Evolutionary conservation across 345 rosid species (phyloP), one percentile per base, ranked within the genome.

Genomic region (Cardiospermum halicacabum): DNA sequence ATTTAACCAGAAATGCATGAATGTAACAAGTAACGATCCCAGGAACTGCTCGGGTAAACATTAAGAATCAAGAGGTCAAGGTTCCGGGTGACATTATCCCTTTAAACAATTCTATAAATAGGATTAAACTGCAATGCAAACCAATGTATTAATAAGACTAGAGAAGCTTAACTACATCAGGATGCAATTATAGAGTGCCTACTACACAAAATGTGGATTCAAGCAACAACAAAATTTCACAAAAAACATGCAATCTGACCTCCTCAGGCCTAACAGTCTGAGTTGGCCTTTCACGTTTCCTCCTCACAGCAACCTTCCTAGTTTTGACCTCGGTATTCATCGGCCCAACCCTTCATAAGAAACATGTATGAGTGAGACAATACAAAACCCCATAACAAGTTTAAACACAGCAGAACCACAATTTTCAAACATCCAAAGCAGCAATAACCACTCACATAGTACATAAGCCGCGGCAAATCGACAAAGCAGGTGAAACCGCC

Each of bases 341-440:
- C 56, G 99, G 97, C 69, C 99, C 97, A 75, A 94, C 59, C 97
- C 99, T 90, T 73, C 30, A 54, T 50, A 37, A 54, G 55, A 65
- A 34, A 34, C 7, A 34, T 34, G 39, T 34, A 11, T 34, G n/a
- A n/a, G 58, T 10, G 24, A 64, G 56, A 16, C 10, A n/a, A 16
- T 18, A 26, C 6, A 5, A 1, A 27, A 28, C 4, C 11, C 19
- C 3, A 4, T 49, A 31, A 32, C 24, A 10, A 34, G 57, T 5
- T 13, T n/a, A 10, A 24, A 37, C 9, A 19, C 31, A 32, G 2
- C 2, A 53, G 59, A 66, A 18, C 18, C 13, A 56, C 31, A 5
- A n/a, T 31, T 15, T 36, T 49, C 7, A 1, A 3, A 40, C 27
- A 12, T 19, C 50, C 22, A n/a, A 60, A 58, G 56, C 1, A 28